Evolutionary conservation across 2,329 filamentous ascomycete genomes (phyloP).

Genomic region (Cercospora sp.): DNA sequence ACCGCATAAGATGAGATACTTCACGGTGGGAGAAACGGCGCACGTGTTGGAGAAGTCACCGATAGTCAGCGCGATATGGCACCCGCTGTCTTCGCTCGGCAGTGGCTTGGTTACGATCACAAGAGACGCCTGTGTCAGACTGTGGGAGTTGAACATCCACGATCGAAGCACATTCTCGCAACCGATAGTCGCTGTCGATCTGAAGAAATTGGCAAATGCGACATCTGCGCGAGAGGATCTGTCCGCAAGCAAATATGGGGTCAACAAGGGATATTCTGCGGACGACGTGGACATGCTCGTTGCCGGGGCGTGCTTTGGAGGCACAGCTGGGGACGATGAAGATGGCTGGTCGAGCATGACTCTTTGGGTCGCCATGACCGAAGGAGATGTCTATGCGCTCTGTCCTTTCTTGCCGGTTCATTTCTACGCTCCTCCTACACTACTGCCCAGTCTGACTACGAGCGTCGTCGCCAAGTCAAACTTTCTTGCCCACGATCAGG

Average conservation of each 20-base stretch:
- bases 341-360: constrained; percentile 91
- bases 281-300: constrained; percentile 94
- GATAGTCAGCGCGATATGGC: constrained; percentile 83
- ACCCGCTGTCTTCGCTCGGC: constrained; percentile 81
- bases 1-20: constrained; percentile 78
- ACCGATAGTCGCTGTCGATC: constrained; percentile 78
- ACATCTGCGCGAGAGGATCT: constrained; percentile 81
- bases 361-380: constrained; percentile 92
- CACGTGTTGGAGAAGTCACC: constrained; percentile 85
- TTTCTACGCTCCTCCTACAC: constrained; percentile 71
- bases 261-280: constrained; percentile 80
- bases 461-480: constrained; percentile 73
- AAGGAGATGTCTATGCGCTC: constrained; percentile 89
- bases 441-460: constrained; percentile 79
- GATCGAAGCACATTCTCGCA: constrained; percentile 86
- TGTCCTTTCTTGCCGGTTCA: constrained; percentile 85
- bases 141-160: constrained; percentile 86
- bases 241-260: constrained; percentile 69
- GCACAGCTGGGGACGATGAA: constrained; percentile 59
- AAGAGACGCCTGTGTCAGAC: constrained; percentile 78
- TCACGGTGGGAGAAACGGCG: constrained; percentile 87
- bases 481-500: constrained; percentile 44
- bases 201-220: constrained; percentile 86
- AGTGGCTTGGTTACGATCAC: constrained; percentile 86
- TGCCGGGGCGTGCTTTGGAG: constrained; percentile 85